phyloP scores from a whole-genome alignment of 805 yeast species.

The Lachancea fermentati region DNA sequence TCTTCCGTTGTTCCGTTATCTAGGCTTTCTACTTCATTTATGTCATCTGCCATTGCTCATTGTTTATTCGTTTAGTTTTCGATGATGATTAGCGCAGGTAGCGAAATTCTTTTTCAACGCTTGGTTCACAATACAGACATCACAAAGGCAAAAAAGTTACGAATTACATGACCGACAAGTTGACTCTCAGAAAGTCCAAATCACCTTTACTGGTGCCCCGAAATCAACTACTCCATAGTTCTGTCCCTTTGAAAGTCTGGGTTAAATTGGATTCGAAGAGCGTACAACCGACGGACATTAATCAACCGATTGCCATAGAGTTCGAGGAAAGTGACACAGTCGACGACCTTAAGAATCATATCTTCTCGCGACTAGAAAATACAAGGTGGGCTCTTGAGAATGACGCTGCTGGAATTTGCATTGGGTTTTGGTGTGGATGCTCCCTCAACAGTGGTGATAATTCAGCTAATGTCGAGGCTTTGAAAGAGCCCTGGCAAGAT shows the following conservation, averaged over 20 bases:
- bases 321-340: conserved; percentile 60
- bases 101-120: background rate
- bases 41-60: background rate
- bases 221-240: background rate
- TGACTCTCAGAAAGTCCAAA: background rate
- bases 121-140: background rate
- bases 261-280: conserved; percentile 5
- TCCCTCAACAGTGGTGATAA: background rate
- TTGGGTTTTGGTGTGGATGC: conserved; percentile 32
- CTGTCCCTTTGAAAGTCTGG: conserved; percentile 5
- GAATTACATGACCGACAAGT: background rate
- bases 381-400: conserved; percentile 60
- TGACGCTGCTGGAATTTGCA: conserved; percentile 64
- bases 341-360: conserved; percentile 72
- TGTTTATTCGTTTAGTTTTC: background rate
- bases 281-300: conserved; percentile 7
- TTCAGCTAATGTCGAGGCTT: background rate
- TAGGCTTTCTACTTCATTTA: background rate
- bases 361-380: conserved; percentile 45
- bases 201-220: background rate
- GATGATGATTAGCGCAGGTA: background rate
- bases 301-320: conserved; percentile 59
- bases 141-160: background rate
- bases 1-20: background rate
- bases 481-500: conserved; percentile 1